Conservation (phyloP, 2,329 filamentous ascomycete species). For the Mycosphaerella sp. region DNA sequence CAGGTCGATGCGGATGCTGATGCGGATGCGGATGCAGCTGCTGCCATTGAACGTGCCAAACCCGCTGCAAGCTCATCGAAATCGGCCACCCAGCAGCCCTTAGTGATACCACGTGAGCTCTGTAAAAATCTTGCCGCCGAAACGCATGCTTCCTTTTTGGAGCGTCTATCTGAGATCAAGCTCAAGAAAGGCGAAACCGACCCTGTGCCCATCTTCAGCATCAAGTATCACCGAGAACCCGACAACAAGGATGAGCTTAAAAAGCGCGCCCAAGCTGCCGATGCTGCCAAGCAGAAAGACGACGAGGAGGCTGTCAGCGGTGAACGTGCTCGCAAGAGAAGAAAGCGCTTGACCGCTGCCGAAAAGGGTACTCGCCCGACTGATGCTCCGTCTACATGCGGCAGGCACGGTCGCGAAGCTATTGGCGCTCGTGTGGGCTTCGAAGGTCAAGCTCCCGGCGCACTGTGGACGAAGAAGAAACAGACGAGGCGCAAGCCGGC, state of each 20-base stretch:
- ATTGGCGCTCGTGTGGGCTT: slow-evolving; percentile 9
- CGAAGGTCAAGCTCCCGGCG: not conserved
- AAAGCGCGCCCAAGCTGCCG: slow-evolving; percentile 9
- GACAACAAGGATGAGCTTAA: slow-evolving; percentile 21
- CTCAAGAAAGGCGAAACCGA: slow-evolving; percentile 37
- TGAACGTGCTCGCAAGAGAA: slow-evolving; percentile 9
- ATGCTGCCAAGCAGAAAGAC: slow-evolving; percentile 10
- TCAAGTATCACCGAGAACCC: slow-evolving; percentile 25
- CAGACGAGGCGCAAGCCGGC: no score
- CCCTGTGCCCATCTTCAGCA: slow-evolving; percentile 26
- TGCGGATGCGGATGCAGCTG: no score
- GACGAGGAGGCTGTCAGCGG: slow-evolving; percentile 5
- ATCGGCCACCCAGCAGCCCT: slow-evolving; percentile 6
- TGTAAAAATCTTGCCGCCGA: slow-evolving; percentile 19
- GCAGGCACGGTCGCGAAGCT: not conserved
- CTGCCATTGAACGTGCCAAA: no score
- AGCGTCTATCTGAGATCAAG: slow-evolving; percentile 38
- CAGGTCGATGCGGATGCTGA: no score
- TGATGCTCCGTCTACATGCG: not conserved
- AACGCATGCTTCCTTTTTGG: slow-evolving; percentile 36
- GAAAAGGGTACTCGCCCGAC: slow-evolving; percentile 5
- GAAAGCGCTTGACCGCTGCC: slow-evolving; percentile 12
- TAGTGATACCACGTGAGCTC: slow-evolving; percentile 21
- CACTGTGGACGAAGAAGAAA: not conserved
- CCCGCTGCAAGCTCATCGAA: not conserved